These are phyloP conservation scores for Tilletia walkeri DNA, from an alignment of 1,284 basidiomycete genomes.

Conservation along the genomic window DNA sequence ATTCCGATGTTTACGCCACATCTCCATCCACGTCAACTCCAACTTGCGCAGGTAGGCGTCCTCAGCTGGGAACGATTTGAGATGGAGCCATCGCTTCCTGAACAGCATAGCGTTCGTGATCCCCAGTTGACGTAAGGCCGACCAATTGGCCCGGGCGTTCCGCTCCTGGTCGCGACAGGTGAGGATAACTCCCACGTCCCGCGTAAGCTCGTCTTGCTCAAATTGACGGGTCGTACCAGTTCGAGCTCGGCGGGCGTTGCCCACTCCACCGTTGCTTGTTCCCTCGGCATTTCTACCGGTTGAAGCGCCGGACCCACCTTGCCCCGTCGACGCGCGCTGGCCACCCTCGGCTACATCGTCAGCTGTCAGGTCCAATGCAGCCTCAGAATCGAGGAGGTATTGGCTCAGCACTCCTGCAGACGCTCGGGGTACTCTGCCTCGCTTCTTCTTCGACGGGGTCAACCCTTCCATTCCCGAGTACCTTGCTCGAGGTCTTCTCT, in stretches of 20 bases:
- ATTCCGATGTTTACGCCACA: neutral
- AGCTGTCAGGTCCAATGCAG: no score
- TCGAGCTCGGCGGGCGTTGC: neutral
- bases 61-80: slow-evolving; percentile 10
- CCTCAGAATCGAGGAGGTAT: no score
- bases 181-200: slow-evolving; percentile 7
- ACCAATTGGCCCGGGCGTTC: neutral
- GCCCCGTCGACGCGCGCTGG: no score
- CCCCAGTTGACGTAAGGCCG: neutral
- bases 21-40: slow-evolving; percentile 1
- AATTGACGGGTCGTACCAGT: neutral
- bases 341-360: no score
- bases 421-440: neutral
- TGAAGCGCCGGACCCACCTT: no score
- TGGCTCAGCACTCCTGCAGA: neutral
- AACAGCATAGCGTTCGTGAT: neutral
- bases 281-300: neutral
- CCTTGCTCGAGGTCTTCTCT: neutral
- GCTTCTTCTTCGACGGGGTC: neutral
- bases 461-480: neutral
- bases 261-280: neutral
- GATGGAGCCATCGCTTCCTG: slow-evolving; percentile 3
- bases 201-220: neutral
- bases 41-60: slow-evolving; percentile 10
- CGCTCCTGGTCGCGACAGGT: slow-evolving; percentile 12